Conservation (phyloP, 306 rosid genomes). For the Cyclanthera cordifolia region DNA sequence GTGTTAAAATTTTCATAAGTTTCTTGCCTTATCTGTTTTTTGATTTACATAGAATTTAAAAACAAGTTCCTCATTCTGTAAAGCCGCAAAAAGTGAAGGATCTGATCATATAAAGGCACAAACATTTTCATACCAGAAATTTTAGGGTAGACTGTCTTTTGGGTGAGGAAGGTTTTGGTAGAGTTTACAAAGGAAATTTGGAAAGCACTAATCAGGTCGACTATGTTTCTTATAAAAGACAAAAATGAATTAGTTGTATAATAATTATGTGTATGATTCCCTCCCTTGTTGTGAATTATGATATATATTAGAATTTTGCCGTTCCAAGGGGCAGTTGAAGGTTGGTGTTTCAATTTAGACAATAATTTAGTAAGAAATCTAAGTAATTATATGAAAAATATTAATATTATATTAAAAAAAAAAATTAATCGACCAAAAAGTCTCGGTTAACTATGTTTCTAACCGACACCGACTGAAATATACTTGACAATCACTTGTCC, state of each 20-base stretch:
- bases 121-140: conserved; percentile 70
- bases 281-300: neutral
- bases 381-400: too few relatives aligned
- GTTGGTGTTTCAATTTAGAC: too few relatives aligned
- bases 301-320: neutral
- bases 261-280: neutral
- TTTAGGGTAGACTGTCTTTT: conserved; percentile 68
- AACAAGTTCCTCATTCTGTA: conserved; percentile 40
- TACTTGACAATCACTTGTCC: too few relatives aligned
- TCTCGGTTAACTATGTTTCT: too few relatives aligned
- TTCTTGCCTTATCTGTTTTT: conserved; percentile 13
- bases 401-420: too few relatives aligned
- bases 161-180: conserved; percentile 93
- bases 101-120: conserved; percentile 72
- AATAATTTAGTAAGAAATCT: too few relatives aligned
- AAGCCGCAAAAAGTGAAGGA: conserved; percentile 42
- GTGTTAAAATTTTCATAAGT: neutral
- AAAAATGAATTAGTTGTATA: neutral
- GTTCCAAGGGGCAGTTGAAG: too few relatives aligned
- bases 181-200: conserved; percentile 76
- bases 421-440: too few relatives aligned
- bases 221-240: conserved; percentile 2
- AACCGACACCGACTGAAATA: too few relatives aligned
- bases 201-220: conserved; percentile 62
- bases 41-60: conserved; percentile 36